phyloP scores from a whole-genome alignment of 352 stramenopile species.

The Paralagenidium karlingii region DNA sequence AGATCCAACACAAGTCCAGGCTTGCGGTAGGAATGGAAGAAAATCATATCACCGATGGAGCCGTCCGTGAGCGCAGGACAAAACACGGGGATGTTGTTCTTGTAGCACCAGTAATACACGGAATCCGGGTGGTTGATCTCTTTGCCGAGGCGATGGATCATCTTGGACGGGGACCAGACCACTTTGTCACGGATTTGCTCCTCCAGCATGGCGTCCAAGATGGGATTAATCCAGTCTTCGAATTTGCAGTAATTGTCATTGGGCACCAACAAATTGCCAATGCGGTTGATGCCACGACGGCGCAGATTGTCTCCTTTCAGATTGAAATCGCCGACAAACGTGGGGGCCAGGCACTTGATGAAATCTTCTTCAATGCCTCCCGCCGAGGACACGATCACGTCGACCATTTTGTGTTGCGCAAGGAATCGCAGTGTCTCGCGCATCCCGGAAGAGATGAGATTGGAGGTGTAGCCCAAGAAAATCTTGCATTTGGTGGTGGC shows the following conservation, averaged over 20 bases:
- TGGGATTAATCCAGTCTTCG: slow-evolving; percentile 93
- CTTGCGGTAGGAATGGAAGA: slow-evolving; percentile 99
- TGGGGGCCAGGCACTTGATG: slow-evolving; percentile 99
- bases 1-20: slow-evolving; percentile 97
- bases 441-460: slow-evolving; percentile 98
- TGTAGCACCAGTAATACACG: slow-evolving; percentile 99
- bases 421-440: slow-evolving; percentile 97
- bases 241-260: slow-evolving; percentile 99
- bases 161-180: slow-evolving; percentile 94
- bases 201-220: slow-evolving; percentile 96
- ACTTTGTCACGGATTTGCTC: slow-evolving; percentile 90
- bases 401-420: slow-evolving; percentile 97
- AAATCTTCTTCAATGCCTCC: slow-evolving; percentile 97
- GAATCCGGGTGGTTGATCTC: slow-evolving; percentile 98
- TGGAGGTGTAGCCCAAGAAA: slow-evolving; percentile 99
- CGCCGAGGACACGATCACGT: slow-evolving; percentile 92
- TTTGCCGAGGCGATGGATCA: slow-evolving; percentile 94
- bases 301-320: slow-evolving; percentile 89
- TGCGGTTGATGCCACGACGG: slow-evolving; percentile 97
- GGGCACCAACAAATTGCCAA: slow-evolving; percentile 99
- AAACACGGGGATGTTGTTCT: slow-evolving; percentile 99
- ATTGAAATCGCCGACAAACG: slow-evolving; percentile 97
- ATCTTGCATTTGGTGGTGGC: slow-evolving; percentile 92
- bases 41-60: slow-evolving; percentile 99
- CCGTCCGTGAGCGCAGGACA: slow-evolving; percentile 98